These are phyloP conservation scores for Corrigiola litoralis DNA, from an alignment of 179 eudicot genomes.

Conservation along the genomic window DNA sequence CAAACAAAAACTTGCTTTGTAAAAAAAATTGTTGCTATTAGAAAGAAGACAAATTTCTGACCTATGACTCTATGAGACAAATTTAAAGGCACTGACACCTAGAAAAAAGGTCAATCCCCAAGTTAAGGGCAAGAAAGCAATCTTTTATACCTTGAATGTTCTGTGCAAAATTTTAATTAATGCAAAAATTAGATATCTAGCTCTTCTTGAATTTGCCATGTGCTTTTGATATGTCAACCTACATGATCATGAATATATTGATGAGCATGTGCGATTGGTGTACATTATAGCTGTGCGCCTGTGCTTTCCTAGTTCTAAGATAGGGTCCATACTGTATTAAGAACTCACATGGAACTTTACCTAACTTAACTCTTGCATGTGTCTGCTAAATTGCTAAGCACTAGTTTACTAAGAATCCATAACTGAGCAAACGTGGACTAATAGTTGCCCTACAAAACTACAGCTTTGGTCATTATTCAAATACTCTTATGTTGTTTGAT, in stretches of 20 bases:
- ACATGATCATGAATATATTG: slow-evolving; percentile 4
- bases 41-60: no score
- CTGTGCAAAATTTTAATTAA: no score
- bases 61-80: no score
- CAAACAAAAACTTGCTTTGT: background rate
- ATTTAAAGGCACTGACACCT: no score
- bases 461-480: background rate
- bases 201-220: background rate
- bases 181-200: background rate
- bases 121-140: no score
- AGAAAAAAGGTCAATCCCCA: background rate
- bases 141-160: no score
- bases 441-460: slow-evolving; percentile 6
- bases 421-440: slow-evolving; percentile 6
- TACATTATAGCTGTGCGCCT: background rate
- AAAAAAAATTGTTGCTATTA: no score
- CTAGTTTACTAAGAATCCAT: background rate
- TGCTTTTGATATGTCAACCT: background rate
- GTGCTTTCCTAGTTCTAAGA: background rate
- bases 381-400: slow-evolving; percentile 1
- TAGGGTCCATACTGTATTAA: background rate
- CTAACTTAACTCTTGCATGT: slow-evolving; percentile 11
- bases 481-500: slow-evolving; percentile 6
- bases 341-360: slow-evolving; percentile 18
- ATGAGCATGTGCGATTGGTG: slow-evolving; percentile 4